phyloP scores from a whole-genome alignment of 805 yeast species.

The Priceomyces castillae region DNA sequence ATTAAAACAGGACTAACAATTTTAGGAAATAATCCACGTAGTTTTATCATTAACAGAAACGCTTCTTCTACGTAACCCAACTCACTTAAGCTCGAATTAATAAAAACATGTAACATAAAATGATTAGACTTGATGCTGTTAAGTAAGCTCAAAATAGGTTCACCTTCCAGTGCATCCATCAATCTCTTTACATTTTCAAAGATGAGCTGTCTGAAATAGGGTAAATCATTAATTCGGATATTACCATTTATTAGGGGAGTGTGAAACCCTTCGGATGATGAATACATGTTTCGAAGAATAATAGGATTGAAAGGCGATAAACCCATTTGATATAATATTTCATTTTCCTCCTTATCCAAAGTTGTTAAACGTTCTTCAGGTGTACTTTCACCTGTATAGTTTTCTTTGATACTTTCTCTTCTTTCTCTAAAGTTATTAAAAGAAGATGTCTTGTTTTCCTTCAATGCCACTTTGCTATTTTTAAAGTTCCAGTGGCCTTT shows the following conservation, averaged over 20 bases:
- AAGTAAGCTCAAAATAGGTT: conserved; percentile 12
- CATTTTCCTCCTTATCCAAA: conserved; percentile 5
- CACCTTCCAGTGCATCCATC: conserved; percentile 5
- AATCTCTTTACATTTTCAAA: conserved; percentile 13
- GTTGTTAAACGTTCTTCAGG: neutral
- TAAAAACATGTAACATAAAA: conserved; percentile 23
- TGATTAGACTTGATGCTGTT: conserved; percentile 22
- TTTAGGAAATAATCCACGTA: conserved; percentile 12
- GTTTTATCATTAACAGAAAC: conserved; percentile 19
- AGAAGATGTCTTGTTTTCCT: conserved; percentile 12
- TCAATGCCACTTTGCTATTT: conserved; percentile 9
- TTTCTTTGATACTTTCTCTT: conserved; percentile 19
- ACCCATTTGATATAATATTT: neutral
- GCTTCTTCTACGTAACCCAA: conserved; percentile 25
- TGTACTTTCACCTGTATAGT: conserved; percentile 3
- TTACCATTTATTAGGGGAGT: conserved; percentile 30
- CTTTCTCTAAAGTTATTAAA: conserved; percentile 22
- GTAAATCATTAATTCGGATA: conserved; percentile 28
- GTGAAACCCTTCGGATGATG: conserved; percentile 15
- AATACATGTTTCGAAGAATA: conserved; percentile 26
- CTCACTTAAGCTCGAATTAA: conserved; percentile 27
- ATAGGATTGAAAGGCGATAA: conserved; percentile 21
- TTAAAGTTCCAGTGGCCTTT: conserved; percentile 20
- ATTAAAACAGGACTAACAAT: conserved; percentile 8
- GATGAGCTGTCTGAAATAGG: conserved; percentile 25